Conservation (phyloP, 73 alveolate species). For the Effrenium voratum region DNA sequence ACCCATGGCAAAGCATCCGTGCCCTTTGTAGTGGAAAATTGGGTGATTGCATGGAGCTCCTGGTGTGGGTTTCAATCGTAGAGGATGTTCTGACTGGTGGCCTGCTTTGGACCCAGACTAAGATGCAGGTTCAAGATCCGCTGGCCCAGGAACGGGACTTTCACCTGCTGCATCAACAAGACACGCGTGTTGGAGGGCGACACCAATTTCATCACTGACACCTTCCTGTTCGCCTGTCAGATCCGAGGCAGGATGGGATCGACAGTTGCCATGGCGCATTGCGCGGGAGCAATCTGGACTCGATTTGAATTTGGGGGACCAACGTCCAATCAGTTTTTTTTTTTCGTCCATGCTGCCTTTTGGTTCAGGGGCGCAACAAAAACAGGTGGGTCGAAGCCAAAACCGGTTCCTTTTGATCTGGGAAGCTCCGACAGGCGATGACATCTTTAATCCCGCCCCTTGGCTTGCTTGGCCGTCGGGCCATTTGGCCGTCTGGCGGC, state of each 20-base stretch:
- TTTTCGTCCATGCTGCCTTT: neutral
- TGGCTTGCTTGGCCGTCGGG: neutral
- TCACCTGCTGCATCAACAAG: conserved; percentile 93
- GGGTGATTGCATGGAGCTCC: no score
- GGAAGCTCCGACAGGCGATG: neutral
- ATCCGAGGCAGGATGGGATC: conserved; percentile 6
- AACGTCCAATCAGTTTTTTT: no score
- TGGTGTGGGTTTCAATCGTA: no score
- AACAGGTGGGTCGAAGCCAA: no score
- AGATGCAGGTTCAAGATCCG: no score
- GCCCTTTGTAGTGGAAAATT: no score
- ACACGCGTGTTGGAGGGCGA: conserved; percentile 25
- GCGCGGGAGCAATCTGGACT: neutral
- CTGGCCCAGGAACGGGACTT: conserved; percentile 62
- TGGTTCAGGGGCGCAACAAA: neutral
- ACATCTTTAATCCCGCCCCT: neutral
- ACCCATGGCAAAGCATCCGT: no score
- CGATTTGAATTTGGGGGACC: no score
- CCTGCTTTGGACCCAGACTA: no score
- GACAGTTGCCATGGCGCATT: neutral
- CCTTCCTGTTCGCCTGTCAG: conserved; percentile 13
- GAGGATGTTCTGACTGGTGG: no score
- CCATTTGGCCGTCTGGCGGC: neutral
- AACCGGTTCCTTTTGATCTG: neutral
- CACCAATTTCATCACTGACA: neutral